A percentile compares a stretch with the other conserved stretches of the same genome.
phyloP scores from a whole-genome alignment of 495 filamentous ascomycete genomes.

The Penicillium crystallinum region DNA sequence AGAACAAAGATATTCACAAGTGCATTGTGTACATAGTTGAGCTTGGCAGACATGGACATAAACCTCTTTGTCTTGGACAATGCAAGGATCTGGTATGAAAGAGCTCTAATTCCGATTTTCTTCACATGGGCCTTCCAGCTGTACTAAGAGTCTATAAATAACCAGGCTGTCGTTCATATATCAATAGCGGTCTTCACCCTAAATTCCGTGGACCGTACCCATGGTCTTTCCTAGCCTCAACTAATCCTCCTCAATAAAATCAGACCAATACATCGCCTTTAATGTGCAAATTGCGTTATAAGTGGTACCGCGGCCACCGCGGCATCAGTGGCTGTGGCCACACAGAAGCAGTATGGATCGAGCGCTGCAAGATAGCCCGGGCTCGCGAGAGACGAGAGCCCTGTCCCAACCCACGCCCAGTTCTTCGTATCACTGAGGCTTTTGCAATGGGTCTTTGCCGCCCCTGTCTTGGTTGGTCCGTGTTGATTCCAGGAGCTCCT shows the following conservation, averaged over 20 bases:
- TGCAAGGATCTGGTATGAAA: not conserved
- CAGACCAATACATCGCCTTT: not conserved
- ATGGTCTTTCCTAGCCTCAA: not conserved
- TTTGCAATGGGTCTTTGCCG: constrained; percentile 4
- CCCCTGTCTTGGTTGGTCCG: constrained; percentile 1
- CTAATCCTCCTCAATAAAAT: not conserved
- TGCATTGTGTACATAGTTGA: not conserved
- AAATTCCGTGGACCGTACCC: not conserved
- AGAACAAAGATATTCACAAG: not conserved
- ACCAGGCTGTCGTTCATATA: no score
- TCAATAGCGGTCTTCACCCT: no score
- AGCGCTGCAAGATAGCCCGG: not conserved
- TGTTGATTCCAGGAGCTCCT: not conserved
- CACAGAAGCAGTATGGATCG: constrained; percentile 3
- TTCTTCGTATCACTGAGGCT: not conserved
- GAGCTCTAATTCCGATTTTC: not conserved
- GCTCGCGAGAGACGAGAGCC: not conserved
- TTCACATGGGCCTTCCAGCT: no score
- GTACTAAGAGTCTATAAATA: not conserved
- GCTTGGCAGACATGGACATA: not conserved
- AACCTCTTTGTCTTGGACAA: not conserved
- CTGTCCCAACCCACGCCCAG: not conserved
- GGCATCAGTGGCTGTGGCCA: constrained; percentile 2
- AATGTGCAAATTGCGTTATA: constrained; percentile 2
- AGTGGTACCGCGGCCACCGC: constrained; percentile 4